Conservation (phyloP, 169 alveolate species). For the Cryptosporidium parvum region DNA sequence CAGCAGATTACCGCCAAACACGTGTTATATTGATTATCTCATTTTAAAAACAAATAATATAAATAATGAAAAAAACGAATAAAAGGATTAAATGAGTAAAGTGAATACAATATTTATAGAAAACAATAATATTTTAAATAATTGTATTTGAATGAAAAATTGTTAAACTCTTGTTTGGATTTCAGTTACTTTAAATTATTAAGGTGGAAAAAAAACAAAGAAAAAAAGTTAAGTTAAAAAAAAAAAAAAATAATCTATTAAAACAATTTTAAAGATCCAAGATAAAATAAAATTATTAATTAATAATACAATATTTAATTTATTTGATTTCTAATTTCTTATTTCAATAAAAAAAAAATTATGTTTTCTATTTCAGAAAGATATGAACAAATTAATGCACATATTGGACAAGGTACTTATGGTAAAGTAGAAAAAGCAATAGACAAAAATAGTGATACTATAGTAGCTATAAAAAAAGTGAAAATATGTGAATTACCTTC, state of each 20-base stretch:
- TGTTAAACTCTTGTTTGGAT: too few relatives aligned
- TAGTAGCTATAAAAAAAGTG: slow-evolving; percentile 94
- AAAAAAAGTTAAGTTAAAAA: too few relatives aligned
- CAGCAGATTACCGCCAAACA: slow-evolving; percentile 13
- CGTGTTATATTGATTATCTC: background rate
- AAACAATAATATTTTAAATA: too few relatives aligned
- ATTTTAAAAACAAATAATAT: background rate
- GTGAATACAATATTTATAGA: too few relatives aligned
- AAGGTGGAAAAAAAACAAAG: too few relatives aligned
- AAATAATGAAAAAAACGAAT: background rate
- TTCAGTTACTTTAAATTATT: too few relatives aligned
- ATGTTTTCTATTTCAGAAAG: slow-evolving; percentile 34
- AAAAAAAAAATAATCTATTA: too few relatives aligned
- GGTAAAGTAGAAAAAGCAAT: slow-evolving; percentile 95
- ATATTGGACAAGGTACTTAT: slow-evolving; percentile 97
- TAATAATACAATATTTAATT: background rate
- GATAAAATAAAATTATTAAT: background rate
- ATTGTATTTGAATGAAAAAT: background rate
- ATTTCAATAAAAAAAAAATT: background rate
- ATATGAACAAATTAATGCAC: slow-evolving; percentile 83
- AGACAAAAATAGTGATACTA: slow-evolving; percentile 86
- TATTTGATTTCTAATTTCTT: too few relatives aligned
- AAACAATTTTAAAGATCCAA: background rate
- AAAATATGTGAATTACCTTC: slow-evolving; percentile 77
- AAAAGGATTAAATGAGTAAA: background rate